Evolutionary conservation across 345 rosid species (phyloP), one percentile per base, ranked within the genome.

Genomic region (Dipteronia dyeriana): DNA sequence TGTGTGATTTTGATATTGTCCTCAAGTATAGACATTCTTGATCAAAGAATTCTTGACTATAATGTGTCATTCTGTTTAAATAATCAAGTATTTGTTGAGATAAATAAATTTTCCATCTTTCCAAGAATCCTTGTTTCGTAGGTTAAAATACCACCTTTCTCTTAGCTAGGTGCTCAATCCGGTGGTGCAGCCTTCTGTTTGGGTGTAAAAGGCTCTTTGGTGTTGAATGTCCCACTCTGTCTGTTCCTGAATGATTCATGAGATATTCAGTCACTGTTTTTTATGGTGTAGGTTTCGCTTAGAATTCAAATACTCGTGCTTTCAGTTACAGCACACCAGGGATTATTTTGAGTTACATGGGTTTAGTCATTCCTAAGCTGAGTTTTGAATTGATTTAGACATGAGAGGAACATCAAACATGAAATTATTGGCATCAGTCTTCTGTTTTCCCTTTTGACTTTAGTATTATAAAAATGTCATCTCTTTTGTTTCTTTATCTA

Each of bases 341-440:
- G 10, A 22, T 19, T n/a, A 31, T 38, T 26, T 68, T 64, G 12
- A 43, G 68, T 20, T 66, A 79, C 20, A 29, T 45, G 34, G 47
- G 20, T 4, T 19, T 73, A n/a, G 41, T 20, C 45, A 13, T 57
- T 11, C 23, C 45, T 71, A 23, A 60, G 19, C 26, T 49, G 25
- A 38, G 73, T 34, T 49, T 68, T 25, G 31, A 51, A 34, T 70
- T 62, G 23, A 45, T 39, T 73, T 73, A 10, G 56, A 63, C 22
- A 49, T 38, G 43, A 64, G 22, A 67, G 8, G 8, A 19, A 53
- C n/a, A 38, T 66, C 65, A 1, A 1, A 20, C 26, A 19, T 63
- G 53, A 47, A 75, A 61, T 71, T 63, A 45, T 11, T 62, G 29
- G 4, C 54, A 2, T 53, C n/a, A 5, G 17, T 54, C 45, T 76